phyloP scores from a whole-genome alignment of 257 asterid genomes.

The Solanum raphanifolium region DNA sequence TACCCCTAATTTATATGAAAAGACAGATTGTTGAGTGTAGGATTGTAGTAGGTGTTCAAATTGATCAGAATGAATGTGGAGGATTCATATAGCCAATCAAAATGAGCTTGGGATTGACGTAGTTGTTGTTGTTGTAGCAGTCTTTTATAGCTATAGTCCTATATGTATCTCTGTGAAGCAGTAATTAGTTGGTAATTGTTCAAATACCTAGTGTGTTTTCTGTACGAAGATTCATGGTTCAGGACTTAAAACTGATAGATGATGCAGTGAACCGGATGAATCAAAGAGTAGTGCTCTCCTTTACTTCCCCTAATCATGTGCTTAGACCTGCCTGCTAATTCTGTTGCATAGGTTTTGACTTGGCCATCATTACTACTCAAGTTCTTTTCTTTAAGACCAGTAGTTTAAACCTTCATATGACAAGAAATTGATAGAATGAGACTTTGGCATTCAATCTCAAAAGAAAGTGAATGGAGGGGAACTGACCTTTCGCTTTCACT shows the following conservation, averaged over 20 bases:
- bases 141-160: not conserved
- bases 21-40: not conserved
- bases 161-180: not conserved
- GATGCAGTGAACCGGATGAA: not conserved
- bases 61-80: not conserved
- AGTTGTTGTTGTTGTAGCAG: not conserved
- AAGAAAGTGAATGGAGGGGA: not conserved
- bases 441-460: not conserved
- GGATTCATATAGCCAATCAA: not conserved
- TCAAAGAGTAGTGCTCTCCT: not conserved
- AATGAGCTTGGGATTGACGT: not conserved
- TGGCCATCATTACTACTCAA: not conserved
- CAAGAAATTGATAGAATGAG: not conserved
- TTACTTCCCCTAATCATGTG: not conserved
- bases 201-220: not conserved
- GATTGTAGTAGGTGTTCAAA: not conserved
- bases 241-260: not conserved
- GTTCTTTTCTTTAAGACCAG: not conserved
- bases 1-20: not conserved
- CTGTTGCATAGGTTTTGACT: not conserved
- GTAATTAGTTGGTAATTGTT: not conserved
- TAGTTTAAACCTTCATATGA: not conserved
- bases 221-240: not conserved
- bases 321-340: not conserved
- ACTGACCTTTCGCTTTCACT: not conserved